Evolutionary conservation across 2,329 filamentous ascomycete species (phyloP).

Genomic region (Cercospora berteroae): DNA sequence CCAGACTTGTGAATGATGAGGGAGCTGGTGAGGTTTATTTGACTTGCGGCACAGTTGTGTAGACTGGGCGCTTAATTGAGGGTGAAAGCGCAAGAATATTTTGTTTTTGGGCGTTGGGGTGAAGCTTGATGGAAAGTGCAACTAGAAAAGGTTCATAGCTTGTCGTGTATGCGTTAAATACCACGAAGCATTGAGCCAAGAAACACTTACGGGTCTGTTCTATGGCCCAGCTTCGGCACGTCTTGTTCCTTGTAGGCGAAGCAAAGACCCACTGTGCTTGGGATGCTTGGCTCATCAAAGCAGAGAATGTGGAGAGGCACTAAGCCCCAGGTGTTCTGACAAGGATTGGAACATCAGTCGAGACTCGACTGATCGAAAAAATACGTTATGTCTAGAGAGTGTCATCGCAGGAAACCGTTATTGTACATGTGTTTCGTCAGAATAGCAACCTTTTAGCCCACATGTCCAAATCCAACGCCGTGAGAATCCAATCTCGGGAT

Average conservation of each 20-base stretch:
- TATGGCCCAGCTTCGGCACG: neutral
- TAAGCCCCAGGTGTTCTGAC: neutral
- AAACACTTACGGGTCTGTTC: neutral
- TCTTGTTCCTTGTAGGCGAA: neutral
- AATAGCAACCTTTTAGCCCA: neutral
- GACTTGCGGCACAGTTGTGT: constrained; percentile 7
- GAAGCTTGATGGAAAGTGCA: neutral
- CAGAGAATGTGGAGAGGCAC: neutral
- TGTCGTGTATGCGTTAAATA: neutral
- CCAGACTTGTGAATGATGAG: constrained; percentile 26
- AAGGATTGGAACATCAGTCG: neutral
- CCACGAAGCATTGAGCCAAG: neutral
- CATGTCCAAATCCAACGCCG: neutral
- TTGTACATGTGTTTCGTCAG: neutral
- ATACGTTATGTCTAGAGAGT: neutral
- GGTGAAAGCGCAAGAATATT: neutral
- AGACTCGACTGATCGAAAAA: neutral
- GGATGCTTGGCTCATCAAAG: neutral
- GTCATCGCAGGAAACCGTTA: neutral
- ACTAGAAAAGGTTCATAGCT: neutral
- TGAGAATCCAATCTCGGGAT: neutral
- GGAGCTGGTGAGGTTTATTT: constrained; percentile 1
- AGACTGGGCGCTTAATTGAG: neutral
- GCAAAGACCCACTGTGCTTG: neutral
- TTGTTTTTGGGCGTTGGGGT: neutral